These are phyloP conservation scores for Teunomyces atbi DNA, from an alignment of 805 yeast species.

Conservation along the genomic window DNA sequence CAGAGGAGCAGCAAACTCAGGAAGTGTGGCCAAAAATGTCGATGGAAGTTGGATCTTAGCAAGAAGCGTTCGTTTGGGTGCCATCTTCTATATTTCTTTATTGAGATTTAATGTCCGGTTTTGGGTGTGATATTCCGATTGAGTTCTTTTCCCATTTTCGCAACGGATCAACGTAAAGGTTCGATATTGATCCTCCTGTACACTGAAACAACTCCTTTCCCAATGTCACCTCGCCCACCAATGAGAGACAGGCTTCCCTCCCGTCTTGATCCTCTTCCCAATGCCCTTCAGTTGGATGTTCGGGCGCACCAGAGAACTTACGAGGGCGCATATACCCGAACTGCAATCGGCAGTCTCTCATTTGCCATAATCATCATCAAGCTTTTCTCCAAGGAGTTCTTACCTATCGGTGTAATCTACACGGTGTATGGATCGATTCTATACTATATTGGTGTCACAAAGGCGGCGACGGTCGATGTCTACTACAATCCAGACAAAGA, in stretches of 20 bases:
- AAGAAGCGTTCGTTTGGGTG: slow-evolving; percentile 32
- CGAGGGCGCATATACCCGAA: slow-evolving; percentile 78
- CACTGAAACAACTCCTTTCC: neutral
- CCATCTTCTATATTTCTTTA: slow-evolving; percentile 20
- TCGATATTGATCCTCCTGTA: neutral
- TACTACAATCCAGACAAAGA: slow-evolving; percentile 38
- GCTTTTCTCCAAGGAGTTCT: slow-evolving; percentile 60
- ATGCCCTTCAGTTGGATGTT: slow-evolving; percentile 46
- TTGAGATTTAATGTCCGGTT: neutral
- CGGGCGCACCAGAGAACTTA: slow-evolving; percentile 79
- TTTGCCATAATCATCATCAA: slow-evolving; percentile 65
- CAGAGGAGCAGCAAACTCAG: slow-evolving; percentile 30
- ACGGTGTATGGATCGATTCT: slow-evolving; percentile 55
- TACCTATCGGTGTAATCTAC: slow-evolving; percentile 65
- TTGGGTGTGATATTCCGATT: neutral
- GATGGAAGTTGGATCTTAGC: slow-evolving; percentile 34
- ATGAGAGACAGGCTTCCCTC: slow-evolving; percentile 27
- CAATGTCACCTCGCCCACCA: slow-evolving; percentile 6
- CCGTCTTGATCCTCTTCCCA: slow-evolving; percentile 36
- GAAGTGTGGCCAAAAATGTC: slow-evolving; percentile 31
- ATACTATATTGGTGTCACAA: slow-evolving; percentile 38
- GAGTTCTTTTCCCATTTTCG: neutral
- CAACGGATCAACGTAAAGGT: neutral
- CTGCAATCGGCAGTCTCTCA: slow-evolving; percentile 67
- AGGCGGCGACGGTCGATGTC: slow-evolving; percentile 35